phyloP scores from a whole-genome alignment of 441 rosid species.

The Lepidium campestre region DNA sequence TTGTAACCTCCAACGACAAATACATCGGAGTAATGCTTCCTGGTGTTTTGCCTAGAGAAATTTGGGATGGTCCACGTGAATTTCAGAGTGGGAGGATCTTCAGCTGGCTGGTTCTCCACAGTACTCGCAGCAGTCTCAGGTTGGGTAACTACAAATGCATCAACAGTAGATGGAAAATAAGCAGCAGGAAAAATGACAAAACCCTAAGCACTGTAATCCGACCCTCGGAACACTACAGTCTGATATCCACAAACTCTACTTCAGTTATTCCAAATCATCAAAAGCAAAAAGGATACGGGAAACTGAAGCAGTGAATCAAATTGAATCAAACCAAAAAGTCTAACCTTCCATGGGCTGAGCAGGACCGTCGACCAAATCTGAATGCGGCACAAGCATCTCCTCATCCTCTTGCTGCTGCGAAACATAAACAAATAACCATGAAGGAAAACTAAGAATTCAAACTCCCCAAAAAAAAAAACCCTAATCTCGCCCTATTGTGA shows the following conservation, averaged over 20 bases:
- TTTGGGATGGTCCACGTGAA: conserved; percentile 49
- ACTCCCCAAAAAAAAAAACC: conserved; percentile 8
- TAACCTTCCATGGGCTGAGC: conserved; percentile 62
- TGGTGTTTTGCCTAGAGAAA: conserved; percentile 30
- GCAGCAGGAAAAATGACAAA: not conserved
- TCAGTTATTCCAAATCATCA: not conserved
- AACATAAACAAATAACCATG: conserved; percentile 6
- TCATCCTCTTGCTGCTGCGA: conserved; percentile 58
- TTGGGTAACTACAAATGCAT: conserved; percentile 31
- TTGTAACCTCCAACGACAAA: conserved; percentile 36
- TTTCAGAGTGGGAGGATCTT: conserved; percentile 56
- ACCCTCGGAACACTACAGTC: not conserved
- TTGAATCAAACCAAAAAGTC: not conserved
- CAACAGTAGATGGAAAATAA: not conserved
- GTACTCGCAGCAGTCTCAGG: conserved; percentile 39
- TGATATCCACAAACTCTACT: not conserved
- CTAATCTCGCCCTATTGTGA: conserved; percentile 24
- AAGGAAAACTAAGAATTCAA: not conserved
- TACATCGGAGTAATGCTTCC: conserved; percentile 35
- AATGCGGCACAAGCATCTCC: conserved; percentile 63
- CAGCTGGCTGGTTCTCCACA: conserved; percentile 47
- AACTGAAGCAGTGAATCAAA: conserved; percentile 6
- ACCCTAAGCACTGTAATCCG: conserved; percentile 4
- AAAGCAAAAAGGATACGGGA: not conserved
- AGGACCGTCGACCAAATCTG: conserved; percentile 52